Evolutionary conservation across 345 rosid species (phyloP), one percentile per base, ranked within the genome.

Genomic region (Acer negundo): DNA sequence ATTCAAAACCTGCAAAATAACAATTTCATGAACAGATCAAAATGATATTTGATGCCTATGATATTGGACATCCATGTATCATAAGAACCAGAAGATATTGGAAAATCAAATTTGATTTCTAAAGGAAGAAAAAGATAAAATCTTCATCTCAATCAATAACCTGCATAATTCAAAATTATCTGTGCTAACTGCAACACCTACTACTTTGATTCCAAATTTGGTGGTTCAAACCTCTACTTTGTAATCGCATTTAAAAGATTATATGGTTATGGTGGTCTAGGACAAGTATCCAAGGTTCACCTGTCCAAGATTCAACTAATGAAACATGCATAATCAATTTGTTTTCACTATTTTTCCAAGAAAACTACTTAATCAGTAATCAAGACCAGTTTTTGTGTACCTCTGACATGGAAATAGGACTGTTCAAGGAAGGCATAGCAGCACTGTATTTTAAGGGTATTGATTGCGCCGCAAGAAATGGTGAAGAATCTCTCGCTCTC

Each of bases 351-450:
- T 9, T 46, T 44, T 26, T 28, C 42, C 26, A 40, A 59, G 63
- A 20, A 20, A 59, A 10, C 24, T 59, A 59, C 13, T 46, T 46
- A 46, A 11, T 46, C 49, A 46, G 10, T 19, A 59, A 59, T 59
- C 8, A 59, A 59, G 69, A 51, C 15, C 49, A 74, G 6, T 59
- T 24, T 26, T 31, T 63, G 75, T 68, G 42, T 78, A 87, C 92
- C 90, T 89, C 87, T 67, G 78, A 62, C 46, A 81, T 67, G 26
- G 89, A 79, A 56, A 71, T 19, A 17, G 76, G 75, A 58, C 51
- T 38, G 23, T 69, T 75, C 17, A 75, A 23, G 6, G 82, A 68
- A 62, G 90, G 66, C 22, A 76, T 58, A 19, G 82, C 72, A 80
- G 62, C 6, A 66, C 73, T n/a, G 61, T 75, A 79, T 77, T 84